phyloP scores from a whole-genome alignment of 176 grass and related monocot species.

The Hsuehochloa calcarea region DNA sequence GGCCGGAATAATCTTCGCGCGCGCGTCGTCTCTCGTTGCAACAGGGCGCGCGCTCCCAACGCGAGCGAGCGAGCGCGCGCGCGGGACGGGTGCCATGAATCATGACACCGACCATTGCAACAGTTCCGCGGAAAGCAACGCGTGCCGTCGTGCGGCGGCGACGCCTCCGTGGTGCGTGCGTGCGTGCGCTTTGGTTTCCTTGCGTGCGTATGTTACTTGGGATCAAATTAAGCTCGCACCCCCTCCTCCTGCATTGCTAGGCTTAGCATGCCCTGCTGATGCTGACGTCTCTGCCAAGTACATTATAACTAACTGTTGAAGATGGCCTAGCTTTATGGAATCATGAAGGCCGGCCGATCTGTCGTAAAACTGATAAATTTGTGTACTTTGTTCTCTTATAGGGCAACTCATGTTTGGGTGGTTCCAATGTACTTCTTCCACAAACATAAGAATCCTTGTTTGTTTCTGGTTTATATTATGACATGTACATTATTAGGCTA shows the following conservation, averaged over 20 bases:
- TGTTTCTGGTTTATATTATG: background rate
- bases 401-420: constrained; percentile 1
- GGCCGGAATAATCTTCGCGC: constrained; percentile 29
- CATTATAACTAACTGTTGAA: constrained; percentile 36
- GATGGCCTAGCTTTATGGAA: background rate
- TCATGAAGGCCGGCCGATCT: background rate
- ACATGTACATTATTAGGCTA: background rate
- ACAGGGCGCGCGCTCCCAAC: background rate
- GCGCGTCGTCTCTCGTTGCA: background rate
- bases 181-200: constrained; percentile 7
- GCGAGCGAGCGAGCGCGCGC: background rate
- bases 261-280: background rate
- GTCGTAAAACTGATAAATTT: background rate
- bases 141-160: constrained; percentile 1
- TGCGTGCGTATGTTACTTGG: constrained; percentile 36
- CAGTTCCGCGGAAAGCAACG: constrained; percentile 10
- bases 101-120: background rate
- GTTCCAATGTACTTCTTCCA: background rate
- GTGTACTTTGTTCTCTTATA: background rate
- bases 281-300: constrained; percentile 23
- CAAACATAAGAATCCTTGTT: background rate
- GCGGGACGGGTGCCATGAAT: background rate
- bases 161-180: background rate
- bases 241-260: background rate
- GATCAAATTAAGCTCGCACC: background rate